Evolutionary conservation across 2,329 filamentous ascomycete genomes (phyloP).

Genomic region (Apiospora hydei): DNA sequence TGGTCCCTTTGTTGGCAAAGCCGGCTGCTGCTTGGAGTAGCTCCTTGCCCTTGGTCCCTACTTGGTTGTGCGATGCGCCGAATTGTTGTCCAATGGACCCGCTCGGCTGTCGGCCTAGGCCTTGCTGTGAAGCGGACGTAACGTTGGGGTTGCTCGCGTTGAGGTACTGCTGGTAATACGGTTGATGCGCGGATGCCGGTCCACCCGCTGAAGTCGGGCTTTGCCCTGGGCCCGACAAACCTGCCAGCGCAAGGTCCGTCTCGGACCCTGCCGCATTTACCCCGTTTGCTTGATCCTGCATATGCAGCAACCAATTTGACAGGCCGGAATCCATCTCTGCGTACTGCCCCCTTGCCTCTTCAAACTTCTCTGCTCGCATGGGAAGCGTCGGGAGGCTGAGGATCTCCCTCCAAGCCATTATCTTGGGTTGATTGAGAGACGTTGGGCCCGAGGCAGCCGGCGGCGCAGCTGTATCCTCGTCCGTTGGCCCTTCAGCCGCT

Average conservation of each 20-base stretch:
- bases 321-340: conserved; percentile 78
- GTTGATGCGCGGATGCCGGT: conserved; percentile 47
- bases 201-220: conserved; percentile 25
- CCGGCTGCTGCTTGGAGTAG: conserved; percentile 85
- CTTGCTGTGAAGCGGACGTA: conserved; percentile 39
- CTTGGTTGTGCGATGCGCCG: conserved; percentile 65
- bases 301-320: conserved; percentile 59
- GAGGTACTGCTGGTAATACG: conserved; percentile 64
- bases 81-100: conserved; percentile 51
- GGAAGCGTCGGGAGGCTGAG: conserved; percentile 68
- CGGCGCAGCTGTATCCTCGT: background rate
- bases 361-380: conserved; percentile 77
- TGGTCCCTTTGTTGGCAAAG: conserved; percentile 90
- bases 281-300: conserved; percentile 58
- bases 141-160: conserved; percentile 52
- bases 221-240: conserved; percentile 7
- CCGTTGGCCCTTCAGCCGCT: conserved; percentile 11
- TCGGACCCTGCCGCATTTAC: conserved; percentile 39
- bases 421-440: conserved; percentile 40
- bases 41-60: conserved; percentile 87
- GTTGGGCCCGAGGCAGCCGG: conserved; percentile 7
- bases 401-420: conserved; percentile 78
- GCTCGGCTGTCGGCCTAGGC: conserved; percentile 36
- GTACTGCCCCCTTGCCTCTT: conserved; percentile 75
- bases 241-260: conserved; percentile 30